phyloP scores from a whole-genome alignment of 2,329 filamentous ascomycete species.

The Gnomoniopsis smithogilvyi region DNA sequence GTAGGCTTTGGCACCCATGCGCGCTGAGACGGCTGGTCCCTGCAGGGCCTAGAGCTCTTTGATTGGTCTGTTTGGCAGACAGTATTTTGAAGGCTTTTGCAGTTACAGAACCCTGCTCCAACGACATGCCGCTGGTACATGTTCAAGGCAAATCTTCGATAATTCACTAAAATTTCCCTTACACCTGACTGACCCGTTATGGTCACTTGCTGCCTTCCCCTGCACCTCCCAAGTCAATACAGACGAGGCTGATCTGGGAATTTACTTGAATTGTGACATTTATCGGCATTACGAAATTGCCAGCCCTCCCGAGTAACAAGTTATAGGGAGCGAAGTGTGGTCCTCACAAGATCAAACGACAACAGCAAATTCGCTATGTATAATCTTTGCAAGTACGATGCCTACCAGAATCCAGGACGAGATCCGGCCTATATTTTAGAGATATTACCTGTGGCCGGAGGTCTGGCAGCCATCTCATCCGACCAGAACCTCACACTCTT shows the following conservation, averaged over 20 bases:
- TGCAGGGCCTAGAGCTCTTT: not conserved
- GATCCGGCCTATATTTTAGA: slow-evolving; percentile 56
- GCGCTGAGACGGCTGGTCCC: slow-evolving; percentile 2
- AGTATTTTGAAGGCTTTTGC: not conserved
- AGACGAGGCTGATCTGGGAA: too few relatives aligned
- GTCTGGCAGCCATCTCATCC: slow-evolving; percentile 61
- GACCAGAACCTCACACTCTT: slow-evolving; percentile 66
- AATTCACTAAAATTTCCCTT: not conserved
- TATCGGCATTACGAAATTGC: too few relatives aligned
- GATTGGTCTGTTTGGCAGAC: slow-evolving; percentile 7
- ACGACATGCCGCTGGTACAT: too few relatives aligned
- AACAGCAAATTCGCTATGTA: slow-evolving; percentile 34
- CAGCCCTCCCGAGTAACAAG: not conserved
- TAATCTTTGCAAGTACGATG: slow-evolving; percentile 35
- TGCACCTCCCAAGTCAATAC: not conserved
- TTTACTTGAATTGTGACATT: too few relatives aligned
- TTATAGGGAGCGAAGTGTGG: not conserved
- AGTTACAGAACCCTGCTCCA: not conserved
- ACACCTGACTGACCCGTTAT: too few relatives aligned
- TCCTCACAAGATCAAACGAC: not conserved
- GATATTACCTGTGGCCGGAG: slow-evolving; percentile 42
- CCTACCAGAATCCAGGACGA: slow-evolving; percentile 34
- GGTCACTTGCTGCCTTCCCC: too few relatives aligned
- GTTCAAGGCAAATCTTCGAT: too few relatives aligned
- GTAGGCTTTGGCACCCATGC: not conserved